Evolutionary conservation across 2,329 filamentous ascomycete species (phyloP), one percentile per base, ranked within the genome.

Genomic region (Nakataea oryzae): DNA sequence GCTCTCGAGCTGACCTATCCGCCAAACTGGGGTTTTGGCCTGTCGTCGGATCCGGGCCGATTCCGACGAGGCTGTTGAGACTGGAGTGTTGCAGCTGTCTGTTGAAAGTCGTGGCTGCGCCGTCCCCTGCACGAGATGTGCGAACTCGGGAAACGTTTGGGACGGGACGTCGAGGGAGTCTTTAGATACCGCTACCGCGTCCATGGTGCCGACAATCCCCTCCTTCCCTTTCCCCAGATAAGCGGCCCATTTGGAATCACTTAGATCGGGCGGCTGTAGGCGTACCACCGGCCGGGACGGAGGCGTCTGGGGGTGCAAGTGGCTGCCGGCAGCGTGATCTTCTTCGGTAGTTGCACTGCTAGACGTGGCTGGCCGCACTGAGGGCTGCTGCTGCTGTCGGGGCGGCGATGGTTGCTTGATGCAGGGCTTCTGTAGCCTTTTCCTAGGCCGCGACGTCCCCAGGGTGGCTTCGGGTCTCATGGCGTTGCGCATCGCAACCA

Each of bases 11-110:
- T 83, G 80, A 17, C 79, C 79, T 62, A 83, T 79, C 12, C 72
- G 72, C 55, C 74, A 74, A 27, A 82, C 78, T 0, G 80, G 81
- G 2, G 80, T 83, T 69, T 82, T 83, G 54, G 79, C 78, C 60
- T 78, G 77, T 32, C 78, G 75, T 62, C 79, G 75, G 66, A 74
- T 73, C 8, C 69, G 69, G 3, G 71, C 72, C 7, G 66, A 62
- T 2, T 64, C 62, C 1, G 70, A 66, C 2, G 64, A 62, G 2
- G 30, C 58, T 9, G 41, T 27, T 6, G 63, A 59, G 3, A 61
- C 56, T 3, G 67, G 66, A 3, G 68, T 61, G 60, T 54, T 61
- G 21, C 32, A 59, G 61, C 63, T 66, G 59, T 66, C 67, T 57
- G 66, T 60, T 28, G 67, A 63, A 50, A 65, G 63, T 9, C 61